Conservation (phyloP, 108 stramenopile species). For the Skeletonema marinoi region DNA sequence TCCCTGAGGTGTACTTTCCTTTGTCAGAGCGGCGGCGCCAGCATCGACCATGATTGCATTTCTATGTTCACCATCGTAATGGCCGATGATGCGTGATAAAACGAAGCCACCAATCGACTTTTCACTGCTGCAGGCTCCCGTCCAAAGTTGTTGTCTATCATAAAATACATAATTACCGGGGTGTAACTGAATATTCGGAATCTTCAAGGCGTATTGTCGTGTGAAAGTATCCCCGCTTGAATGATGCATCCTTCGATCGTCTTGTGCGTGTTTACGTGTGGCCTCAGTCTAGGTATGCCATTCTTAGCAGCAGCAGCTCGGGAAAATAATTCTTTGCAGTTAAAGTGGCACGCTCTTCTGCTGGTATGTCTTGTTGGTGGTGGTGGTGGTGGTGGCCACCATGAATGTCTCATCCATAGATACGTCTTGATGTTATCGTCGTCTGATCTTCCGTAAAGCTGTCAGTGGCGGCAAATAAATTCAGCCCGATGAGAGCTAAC, state of each 20-base stretch:
- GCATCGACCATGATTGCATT: slow-evolving; percentile 47
- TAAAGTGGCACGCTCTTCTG: no score
- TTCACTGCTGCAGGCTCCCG: slow-evolving; percentile 31
- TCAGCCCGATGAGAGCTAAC: no score
- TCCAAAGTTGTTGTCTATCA: slow-evolving; percentile 40
- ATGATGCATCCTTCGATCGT: slow-evolving; percentile 36
- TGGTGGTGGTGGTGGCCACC: no score
- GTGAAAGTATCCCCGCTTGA: slow-evolving; percentile 27
- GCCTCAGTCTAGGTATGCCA: slow-evolving; percentile 18
- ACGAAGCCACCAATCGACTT: slow-evolving; percentile 26
- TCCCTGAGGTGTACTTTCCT: slow-evolving; percentile 43
- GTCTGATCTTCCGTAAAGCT: no score
- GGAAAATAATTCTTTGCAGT: slow-evolving; percentile 15
- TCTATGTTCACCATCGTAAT: slow-evolving; percentile 31
- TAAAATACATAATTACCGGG: slow-evolving; percentile 46
- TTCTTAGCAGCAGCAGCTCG: slow-evolving; percentile 12
- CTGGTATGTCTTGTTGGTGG: no score
- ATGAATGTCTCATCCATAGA: no score
- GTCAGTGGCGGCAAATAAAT: no score
- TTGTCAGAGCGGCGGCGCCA: slow-evolving; percentile 44
- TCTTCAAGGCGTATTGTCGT: slow-evolving; percentile 17
- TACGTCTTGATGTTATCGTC: no score
- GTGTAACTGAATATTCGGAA: slow-evolving; percentile 30
- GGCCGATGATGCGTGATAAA: slow-evolving; percentile 31
- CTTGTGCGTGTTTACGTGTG: slow-evolving; percentile 49